Conservation (phyloP, 805 yeast genomes). For the Metschnikowia similis region DNA sequence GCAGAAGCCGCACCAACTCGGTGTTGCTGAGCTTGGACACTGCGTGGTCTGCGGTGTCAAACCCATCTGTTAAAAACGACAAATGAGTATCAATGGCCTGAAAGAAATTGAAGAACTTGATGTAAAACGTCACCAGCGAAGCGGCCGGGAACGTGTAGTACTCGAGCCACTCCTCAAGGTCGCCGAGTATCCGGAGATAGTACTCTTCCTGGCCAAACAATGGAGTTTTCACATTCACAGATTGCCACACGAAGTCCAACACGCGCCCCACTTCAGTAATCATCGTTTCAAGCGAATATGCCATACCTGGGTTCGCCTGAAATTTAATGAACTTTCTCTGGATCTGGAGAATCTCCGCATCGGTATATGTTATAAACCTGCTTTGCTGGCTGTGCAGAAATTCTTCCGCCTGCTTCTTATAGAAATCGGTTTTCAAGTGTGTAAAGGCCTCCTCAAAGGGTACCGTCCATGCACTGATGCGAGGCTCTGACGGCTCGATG, state of each 20-base stretch:
- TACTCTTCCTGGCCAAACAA: constrained; percentile 61
- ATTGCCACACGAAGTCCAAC: constrained; percentile 58
- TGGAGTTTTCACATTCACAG: constrained; percentile 33
- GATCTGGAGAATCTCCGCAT: constrained; percentile 13
- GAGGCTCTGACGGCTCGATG: constrained; percentile 9
- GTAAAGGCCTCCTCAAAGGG: constrained; percentile 28
- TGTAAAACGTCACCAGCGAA: constrained; percentile 1
- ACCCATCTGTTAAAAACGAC: constrained; percentile 30
- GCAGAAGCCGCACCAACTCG: constrained; percentile 47
- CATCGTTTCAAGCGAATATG: constrained; percentile 29
- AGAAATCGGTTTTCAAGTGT: constrained; percentile 12
- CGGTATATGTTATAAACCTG: constrained; percentile 27
- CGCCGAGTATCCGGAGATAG: constrained; percentile 60
- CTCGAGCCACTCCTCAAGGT: constrained; percentile 55
- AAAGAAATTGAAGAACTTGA: constrained; percentile 23
- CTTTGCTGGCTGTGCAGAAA: constrained; percentile 46
- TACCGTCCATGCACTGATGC: constrained; percentile 13
- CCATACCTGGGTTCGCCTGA: constrained; percentile 28
- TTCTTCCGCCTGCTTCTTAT: constrained; percentile 2
- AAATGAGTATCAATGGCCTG: constrained; percentile 35
- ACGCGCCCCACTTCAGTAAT: constrained; percentile 44
- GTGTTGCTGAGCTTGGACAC: constrained; percentile 38
- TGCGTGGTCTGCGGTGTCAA: constrained; percentile 5
- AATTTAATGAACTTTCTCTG: constrained; percentile 34
- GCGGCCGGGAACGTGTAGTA: constrained; percentile 22